A percentile compares a stretch with the other conserved stretches of the same genome.
Evolutionary conservation across 768 basidiomycete species (phyloP).

Genomic region (Termitomyces eurrhizus): DNA sequence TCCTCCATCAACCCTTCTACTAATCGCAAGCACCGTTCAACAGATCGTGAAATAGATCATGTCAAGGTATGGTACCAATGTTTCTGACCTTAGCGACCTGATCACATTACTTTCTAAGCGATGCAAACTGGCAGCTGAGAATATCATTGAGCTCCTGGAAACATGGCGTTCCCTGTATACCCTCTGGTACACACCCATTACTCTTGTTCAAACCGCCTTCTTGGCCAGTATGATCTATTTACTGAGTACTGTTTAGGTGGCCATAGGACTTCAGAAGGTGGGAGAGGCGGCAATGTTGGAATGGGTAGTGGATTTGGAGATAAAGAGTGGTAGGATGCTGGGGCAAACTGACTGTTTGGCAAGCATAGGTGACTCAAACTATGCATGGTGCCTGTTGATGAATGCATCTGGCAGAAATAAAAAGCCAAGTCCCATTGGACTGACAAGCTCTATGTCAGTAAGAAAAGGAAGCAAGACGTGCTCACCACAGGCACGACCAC

Average conservation of each 20-base stretch:
- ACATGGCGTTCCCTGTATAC: conserved; percentile 49
- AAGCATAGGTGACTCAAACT: no score
- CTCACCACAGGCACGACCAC: no score
- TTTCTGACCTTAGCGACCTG: conserved; percentile 11
- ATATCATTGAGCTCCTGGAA: conserved; percentile 49
- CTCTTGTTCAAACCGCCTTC: conserved; percentile 54
- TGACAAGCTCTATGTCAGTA: no score
- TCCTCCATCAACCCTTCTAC: conserved; percentile 57
- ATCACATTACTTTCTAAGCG: conserved; percentile 30
- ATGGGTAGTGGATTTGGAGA: no score
- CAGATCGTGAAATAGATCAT: conserved; percentile 43
- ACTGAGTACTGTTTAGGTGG: conserved; percentile 49
- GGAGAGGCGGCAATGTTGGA: no score
- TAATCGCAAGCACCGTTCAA: conserved; percentile 36
- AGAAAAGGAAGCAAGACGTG: no score
- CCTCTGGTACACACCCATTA: conserved; percentile 53
- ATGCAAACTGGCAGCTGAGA: conserved; percentile 50
- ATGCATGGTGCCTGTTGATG: no score
- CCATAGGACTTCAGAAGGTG: conserved; percentile 41
- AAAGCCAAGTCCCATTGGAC: no score
- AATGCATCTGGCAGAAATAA: no score
- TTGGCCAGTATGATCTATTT: conserved; percentile 58
- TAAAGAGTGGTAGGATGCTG: no score
- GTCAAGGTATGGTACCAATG: conserved; percentile 39
- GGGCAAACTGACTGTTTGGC: no score